Evolutionary conservation across 1,139 yeast species (phyloP).

Genomic region (Ogataea hybrid): DNA sequence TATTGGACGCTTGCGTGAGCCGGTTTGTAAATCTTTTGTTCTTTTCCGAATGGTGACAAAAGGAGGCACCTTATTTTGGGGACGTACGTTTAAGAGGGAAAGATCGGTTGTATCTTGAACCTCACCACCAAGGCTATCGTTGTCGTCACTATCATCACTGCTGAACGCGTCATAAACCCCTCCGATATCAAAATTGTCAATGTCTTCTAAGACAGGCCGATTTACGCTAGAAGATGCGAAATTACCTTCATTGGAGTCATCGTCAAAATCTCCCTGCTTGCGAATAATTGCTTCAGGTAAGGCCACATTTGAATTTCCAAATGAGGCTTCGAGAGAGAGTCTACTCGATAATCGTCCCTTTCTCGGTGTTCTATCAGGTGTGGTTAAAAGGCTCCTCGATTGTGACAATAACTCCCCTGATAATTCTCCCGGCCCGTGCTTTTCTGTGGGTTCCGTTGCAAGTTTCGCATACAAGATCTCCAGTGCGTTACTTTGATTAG

Average conservation of each 20-base stretch:
- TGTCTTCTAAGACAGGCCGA: background rate
- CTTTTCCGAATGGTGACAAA: too few species aligned
- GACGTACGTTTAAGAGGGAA: too few species aligned
- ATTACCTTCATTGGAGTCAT: slow-evolving; percentile 13
- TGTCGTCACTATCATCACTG: too few species aligned
- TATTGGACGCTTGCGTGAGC: too few species aligned
- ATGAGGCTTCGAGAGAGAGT: slow-evolving; percentile 21
- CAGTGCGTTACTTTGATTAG: slow-evolving; percentile 7
- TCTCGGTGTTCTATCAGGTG: slow-evolving; percentile 21
- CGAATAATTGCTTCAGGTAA: slow-evolving; percentile 32
- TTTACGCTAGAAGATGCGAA: background rate
- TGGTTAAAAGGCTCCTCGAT: background rate
- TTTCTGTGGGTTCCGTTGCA: background rate
- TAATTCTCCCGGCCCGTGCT: background rate
- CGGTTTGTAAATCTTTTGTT: too few species aligned
- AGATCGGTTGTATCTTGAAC: too few species aligned
- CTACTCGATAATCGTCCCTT: slow-evolving; percentile 22
- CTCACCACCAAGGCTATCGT: too few species aligned
- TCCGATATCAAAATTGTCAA: too few species aligned
- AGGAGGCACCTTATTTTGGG: too few species aligned
- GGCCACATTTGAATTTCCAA: slow-evolving; percentile 30
- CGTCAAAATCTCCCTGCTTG: slow-evolving; percentile 27
- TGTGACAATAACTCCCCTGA: too few species aligned
- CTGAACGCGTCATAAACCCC: too few species aligned
- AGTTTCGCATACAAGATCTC: slow-evolving; percentile 15